Evolutionary conservation across 768 basidiomycete genomes (phyloP).

Genomic region (Filobasidium floriforme): DNA sequence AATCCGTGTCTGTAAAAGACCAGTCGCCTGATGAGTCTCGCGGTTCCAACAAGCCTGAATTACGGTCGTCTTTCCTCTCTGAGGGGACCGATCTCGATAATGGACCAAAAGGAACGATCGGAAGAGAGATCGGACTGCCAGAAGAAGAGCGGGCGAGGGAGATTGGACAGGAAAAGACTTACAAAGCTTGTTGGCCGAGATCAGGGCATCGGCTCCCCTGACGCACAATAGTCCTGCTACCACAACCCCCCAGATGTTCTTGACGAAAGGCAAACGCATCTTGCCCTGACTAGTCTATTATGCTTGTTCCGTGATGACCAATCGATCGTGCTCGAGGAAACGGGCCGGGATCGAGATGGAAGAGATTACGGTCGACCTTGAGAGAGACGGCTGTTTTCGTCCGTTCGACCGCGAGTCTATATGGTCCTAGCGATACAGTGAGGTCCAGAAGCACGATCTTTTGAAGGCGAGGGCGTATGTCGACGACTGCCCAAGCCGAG

Average conservation of each 20-base stretch:
- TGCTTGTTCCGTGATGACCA: no score
- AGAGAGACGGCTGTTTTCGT: background rate
- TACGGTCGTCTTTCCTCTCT: no score
- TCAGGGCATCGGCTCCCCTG: background rate
- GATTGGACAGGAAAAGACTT: background rate
- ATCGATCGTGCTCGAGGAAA: background rate
- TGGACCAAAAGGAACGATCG: background rate
- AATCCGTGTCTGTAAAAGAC: slow-evolving; percentile 26
- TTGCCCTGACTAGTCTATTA: background rate
- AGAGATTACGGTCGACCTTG: no score
- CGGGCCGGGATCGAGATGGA: background rate
- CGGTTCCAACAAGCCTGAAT: no score
- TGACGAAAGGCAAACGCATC: background rate
- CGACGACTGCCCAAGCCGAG: no score
- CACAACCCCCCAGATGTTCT: background rate
- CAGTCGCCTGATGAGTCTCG: no score
- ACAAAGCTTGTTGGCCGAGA: slow-evolving; percentile 1
- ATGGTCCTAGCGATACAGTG: background rate
- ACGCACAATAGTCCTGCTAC: background rate
- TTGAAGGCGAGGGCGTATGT: background rate
- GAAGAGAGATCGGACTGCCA: no score
- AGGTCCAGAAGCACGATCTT: background rate
- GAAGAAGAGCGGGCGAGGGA: no score
- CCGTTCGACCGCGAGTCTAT: background rate
- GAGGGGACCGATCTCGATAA: background rate